Evolutionary conservation across 352 stramenopile genomes (phyloP).

Genomic region (Phytophthora palmivora): DNA sequence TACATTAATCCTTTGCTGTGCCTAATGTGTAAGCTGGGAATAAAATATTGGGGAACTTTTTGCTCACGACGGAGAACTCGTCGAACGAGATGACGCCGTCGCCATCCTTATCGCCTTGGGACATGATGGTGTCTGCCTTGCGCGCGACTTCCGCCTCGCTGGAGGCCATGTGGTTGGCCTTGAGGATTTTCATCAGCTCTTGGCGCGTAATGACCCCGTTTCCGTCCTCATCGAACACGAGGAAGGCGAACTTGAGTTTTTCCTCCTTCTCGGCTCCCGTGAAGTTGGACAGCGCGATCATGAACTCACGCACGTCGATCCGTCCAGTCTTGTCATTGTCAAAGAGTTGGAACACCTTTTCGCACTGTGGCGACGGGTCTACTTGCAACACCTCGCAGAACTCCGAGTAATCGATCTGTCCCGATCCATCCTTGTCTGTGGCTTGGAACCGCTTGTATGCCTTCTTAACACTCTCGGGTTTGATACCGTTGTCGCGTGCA

Average conservation of each 20-base stretch:
- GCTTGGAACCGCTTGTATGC: conserved; percentile 96
- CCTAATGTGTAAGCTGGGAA: conserved; percentile 88
- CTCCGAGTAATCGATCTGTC: conserved; percentile 97
- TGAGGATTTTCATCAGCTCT: conserved; percentile 95
- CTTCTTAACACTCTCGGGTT: conserved; percentile 96
- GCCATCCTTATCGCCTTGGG: conserved; percentile 95
- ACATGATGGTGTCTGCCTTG: conserved; percentile 98
- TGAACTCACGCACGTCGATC: conserved; percentile 95
- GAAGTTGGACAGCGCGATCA: conserved; percentile 96
- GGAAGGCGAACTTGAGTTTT: conserved; percentile 97
- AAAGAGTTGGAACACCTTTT: conserved; percentile 95
- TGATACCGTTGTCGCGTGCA: conserved; percentile 95
- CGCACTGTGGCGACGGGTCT: conserved; percentile 90
- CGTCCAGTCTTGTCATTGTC: conserved; percentile 93
- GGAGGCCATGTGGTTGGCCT: conserved; percentile 95
- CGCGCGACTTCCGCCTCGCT: conserved; percentile 92
- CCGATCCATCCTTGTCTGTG: conserved; percentile 94
- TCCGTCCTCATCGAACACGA: conserved; percentile 95
- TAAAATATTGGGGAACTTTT: conserved; percentile 97
- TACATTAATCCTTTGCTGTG: conserved; percentile 63
- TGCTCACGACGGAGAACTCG: conserved; percentile 96
- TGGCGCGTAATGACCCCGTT: conserved; percentile 95
- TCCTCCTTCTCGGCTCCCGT: conserved; percentile 95
- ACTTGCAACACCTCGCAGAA: conserved; percentile 97
- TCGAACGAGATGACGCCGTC: conserved; percentile 98